A percentile compares a stretch with the other conserved stretches of the same genome.
Evolutionary conservation across 257 asterid species (phyloP).

Genomic region (Rehmannia glutinosa): DNA sequence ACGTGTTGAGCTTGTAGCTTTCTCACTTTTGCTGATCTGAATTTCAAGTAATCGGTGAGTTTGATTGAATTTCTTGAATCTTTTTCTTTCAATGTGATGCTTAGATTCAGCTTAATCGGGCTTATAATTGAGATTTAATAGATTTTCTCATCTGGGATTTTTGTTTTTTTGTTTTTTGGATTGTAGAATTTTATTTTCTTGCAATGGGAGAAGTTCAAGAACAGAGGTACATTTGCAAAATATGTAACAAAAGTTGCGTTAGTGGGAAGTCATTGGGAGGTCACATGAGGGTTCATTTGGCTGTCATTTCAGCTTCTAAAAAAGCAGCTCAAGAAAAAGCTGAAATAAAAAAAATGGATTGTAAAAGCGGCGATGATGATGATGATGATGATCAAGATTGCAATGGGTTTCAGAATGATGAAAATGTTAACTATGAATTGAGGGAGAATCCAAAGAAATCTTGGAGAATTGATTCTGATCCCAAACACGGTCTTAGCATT

Average conservation of each 20-base stretch:
- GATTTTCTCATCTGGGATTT: constrained; percentile 19
- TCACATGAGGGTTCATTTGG: constrained; percentile 80
- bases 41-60: constrained; percentile 15
- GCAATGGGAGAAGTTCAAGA: constrained; percentile 43
- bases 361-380: constrained; percentile 14
- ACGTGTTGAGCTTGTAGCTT: not conserved
- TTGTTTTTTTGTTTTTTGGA: constrained; percentile 20
- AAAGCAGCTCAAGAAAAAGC: constrained; percentile 26
- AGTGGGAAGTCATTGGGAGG: constrained; percentile 93
- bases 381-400: constrained; percentile 18
- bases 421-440: constrained; percentile 42
- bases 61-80: constrained; percentile 8
- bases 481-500: constrained; percentile 19
- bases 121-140: constrained; percentile 21
- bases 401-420: constrained; percentile 22
- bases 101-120: not conserved
- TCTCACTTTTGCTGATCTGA: constrained; percentile 24
- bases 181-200: not conserved
- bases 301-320: constrained; percentile 57
- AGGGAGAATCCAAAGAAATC: constrained; percentile 81
- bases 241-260: constrained; percentile 56
- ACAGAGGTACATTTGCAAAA: constrained; percentile 56
- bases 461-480: constrained; percentile 52
- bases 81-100: constrained; percentile 18
- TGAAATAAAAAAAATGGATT: constrained; percentile 20